These are phyloP conservation scores for Hymenoscyphus albidus DNA, from an alignment of 2,329 filamentous ascomycete species.

Conservation along the genomic window DNA sequence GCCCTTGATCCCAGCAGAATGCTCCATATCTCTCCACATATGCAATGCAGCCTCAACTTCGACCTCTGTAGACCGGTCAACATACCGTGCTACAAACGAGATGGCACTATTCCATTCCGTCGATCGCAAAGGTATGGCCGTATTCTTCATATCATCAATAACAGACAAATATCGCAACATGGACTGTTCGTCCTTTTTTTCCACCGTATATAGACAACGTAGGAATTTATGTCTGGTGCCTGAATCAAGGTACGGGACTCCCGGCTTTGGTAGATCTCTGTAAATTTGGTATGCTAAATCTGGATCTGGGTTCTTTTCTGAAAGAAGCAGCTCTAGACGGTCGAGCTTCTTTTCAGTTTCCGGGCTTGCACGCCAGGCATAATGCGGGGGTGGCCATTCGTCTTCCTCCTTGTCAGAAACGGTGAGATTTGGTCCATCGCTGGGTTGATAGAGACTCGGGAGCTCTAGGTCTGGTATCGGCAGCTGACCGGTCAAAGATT, in stretches of 20 bases:
- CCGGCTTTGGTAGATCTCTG: slow-evolving; percentile 34
- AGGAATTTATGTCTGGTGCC: slow-evolving; percentile 32
- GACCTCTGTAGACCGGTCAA: slow-evolving; percentile 51
- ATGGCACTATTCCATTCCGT: slow-evolving; percentile 83
- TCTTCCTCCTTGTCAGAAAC: slow-evolving; percentile 52
- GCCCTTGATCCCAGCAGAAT: slow-evolving; percentile 57
- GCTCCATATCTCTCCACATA: slow-evolving; percentile 89
- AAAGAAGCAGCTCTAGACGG: slow-evolving; percentile 20
- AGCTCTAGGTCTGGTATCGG: slow-evolving; percentile 49
- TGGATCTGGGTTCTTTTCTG: slow-evolving; percentile 22
- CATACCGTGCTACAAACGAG: slow-evolving; percentile 71
- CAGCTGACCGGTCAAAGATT: slow-evolving; percentile 51
- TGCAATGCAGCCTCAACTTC: slow-evolving; percentile 67
- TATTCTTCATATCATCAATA: slow-evolving; percentile 75
- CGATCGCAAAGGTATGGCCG: slow-evolving; percentile 63
- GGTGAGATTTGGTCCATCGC: slow-evolving; percentile 46
- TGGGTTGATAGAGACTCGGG: slow-evolving; percentile 48
- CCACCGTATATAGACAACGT: slow-evolving; percentile 31
- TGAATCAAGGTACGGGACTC: slow-evolving; percentile 32
- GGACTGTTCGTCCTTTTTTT: slow-evolving; percentile 40
- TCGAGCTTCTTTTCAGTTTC: slow-evolving; percentile 29
- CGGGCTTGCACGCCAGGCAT: slow-evolving; percentile 31
- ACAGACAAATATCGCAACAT: slow-evolving; percentile 83
- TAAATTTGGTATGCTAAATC: slow-evolving; percentile 36
- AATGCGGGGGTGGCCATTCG: slow-evolving; percentile 32